A percentile compares a stretch with the other conserved stretches of the same genome.
Conservation (phyloP, 2,329 filamentous ascomycete species). For the Daldinia sp. region DNA sequence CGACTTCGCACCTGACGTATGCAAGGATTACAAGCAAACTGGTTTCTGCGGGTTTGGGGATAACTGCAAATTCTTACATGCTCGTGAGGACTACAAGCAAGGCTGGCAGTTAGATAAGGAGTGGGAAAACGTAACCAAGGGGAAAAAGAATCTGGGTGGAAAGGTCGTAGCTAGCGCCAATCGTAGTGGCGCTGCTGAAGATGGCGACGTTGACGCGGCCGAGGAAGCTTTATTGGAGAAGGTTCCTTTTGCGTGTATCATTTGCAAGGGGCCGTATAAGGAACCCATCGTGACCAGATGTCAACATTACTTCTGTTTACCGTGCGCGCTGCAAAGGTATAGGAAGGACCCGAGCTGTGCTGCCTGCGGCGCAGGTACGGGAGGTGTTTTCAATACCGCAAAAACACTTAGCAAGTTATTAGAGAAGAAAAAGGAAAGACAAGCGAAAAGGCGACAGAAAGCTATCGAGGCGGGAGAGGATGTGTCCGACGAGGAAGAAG, state of each 20-base stretch:
- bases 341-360: conserved; percentile 87
- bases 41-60: conserved; percentile 77
- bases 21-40: conserved; percentile 91
- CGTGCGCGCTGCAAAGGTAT: conserved; percentile 86
- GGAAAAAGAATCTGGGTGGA: conserved; percentile 67
- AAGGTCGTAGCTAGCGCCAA: conserved; percentile 70
- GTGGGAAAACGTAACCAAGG: conserved; percentile 87
- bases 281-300: conserved; percentile 87
- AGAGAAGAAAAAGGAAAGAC: conserved; percentile 73
- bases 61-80: conserved; percentile 82
- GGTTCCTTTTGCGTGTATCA: conserved; percentile 89
- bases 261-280: conserved; percentile 82
- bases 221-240: conserved; percentile 79
- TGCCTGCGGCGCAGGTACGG: conserved; percentile 83
- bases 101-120: conserved; percentile 96
- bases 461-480: conserved; percentile 61
- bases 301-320: conserved; percentile 94
- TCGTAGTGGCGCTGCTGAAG: conserved; percentile 46
- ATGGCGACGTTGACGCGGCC: conserved; percentile 59
- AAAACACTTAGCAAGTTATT: conserved; percentile 84
- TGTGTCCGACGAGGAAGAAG: conserved; percentile 56
- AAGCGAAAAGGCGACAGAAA: conserved; percentile 64
- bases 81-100: conserved; percentile 81
- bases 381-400: conserved; percentile 88
- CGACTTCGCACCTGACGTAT: conserved; percentile 92